These are phyloP conservation scores for Eustoma russellianum DNA, from an alignment of 257 asterid species.

Conservation along the genomic window DNA sequence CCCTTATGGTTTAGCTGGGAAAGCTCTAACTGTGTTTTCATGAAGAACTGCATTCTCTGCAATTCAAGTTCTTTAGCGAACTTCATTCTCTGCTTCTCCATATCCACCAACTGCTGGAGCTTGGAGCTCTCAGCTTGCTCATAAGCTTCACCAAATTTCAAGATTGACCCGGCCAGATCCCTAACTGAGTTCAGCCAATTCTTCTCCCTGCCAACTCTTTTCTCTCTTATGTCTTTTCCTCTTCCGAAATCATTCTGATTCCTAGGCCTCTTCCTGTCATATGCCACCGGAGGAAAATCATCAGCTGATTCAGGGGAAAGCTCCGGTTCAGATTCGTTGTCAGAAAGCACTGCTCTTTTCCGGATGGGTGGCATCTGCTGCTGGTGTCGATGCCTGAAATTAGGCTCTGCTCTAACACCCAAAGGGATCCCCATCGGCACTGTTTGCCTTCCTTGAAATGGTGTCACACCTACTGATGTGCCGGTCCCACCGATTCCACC, in stretches of 20 bases:
- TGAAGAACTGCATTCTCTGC: conserved; percentile 80
- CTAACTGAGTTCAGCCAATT: conserved; percentile 41
- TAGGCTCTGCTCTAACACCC: conserved; percentile 25
- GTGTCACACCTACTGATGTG: neutral
- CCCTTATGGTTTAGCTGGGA: conserved; percentile 40
- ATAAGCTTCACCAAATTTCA: conserved; percentile 68
- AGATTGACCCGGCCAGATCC: conserved; percentile 49
- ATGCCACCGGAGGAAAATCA: conserved; percentile 44
- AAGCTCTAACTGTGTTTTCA: conserved; percentile 69
- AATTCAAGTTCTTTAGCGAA: conserved; percentile 74
- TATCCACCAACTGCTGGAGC: conserved; percentile 69
- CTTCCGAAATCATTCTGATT: conserved; percentile 9
- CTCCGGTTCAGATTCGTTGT: conserved; percentile 45
- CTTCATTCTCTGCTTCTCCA: conserved; percentile 91
- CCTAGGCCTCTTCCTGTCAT: conserved; percentile 28
- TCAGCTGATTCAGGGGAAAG: conserved; percentile 45
- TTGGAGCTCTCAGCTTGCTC: conserved; percentile 68
- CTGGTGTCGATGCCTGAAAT: conserved; percentile 12
- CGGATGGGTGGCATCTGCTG: conserved; percentile 12
- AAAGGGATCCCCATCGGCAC: conserved; percentile 35
- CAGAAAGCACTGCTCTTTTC: conserved; percentile 30
- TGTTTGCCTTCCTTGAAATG: neutral
- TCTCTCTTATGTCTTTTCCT: conserved; percentile 4
- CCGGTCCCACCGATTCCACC: neutral
- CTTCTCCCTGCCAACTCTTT: conserved; percentile 20